Conservation (phyloP, 2,329 filamentous ascomycete species). For the Trichoderma arundinaceum region DNA sequence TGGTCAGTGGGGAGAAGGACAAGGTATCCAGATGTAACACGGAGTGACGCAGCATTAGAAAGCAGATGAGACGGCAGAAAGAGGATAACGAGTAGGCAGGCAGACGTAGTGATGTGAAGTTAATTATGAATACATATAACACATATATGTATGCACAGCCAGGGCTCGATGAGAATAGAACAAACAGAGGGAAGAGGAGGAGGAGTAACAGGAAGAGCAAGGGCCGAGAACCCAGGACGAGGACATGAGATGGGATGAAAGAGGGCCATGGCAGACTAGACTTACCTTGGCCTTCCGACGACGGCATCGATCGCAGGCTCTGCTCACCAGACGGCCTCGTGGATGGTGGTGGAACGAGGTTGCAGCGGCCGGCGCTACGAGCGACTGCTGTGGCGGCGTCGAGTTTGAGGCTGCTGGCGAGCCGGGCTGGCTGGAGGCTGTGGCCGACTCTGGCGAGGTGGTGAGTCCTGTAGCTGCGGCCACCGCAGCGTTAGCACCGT, state of each 20-base stretch:
- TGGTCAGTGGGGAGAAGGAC: slow-evolving; percentile 15
- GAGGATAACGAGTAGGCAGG: neutral
- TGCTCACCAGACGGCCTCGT: slow-evolving; percentile 33
- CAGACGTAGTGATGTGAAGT: too few species aligned
- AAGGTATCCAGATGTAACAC: slow-evolving; percentile 1
- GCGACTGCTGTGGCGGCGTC: slow-evolving; percentile 23
- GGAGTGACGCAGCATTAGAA: slow-evolving; percentile 16
- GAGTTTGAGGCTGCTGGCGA: slow-evolving; percentile 21
- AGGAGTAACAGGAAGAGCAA: too few species aligned
- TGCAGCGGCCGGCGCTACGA: slow-evolving; percentile 2
- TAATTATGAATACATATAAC: too few species aligned
- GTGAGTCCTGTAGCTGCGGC: slow-evolving; percentile 32
- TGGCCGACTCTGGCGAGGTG: slow-evolving; percentile 14
- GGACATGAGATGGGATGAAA: neutral
- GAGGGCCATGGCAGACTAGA: neutral
- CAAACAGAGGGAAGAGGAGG: too few species aligned
- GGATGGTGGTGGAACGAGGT: slow-evolving; percentile 28
- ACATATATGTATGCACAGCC: too few species aligned
- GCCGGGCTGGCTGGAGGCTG: slow-evolving; percentile 23
- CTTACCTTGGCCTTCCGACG: slow-evolving; percentile 46
- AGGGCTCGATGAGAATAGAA: too few species aligned
- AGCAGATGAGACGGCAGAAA: neutral
- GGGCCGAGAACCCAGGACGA: neutral
- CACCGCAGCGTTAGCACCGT: slow-evolving; percentile 44
- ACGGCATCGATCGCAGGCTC: slow-evolving; percentile 47